Evolutionary conservation across 2,329 filamentous ascomycete species (phyloP), one percentile per base, ranked within the genome.

Genomic region (Lecanoromycetidae sp.): DNA sequence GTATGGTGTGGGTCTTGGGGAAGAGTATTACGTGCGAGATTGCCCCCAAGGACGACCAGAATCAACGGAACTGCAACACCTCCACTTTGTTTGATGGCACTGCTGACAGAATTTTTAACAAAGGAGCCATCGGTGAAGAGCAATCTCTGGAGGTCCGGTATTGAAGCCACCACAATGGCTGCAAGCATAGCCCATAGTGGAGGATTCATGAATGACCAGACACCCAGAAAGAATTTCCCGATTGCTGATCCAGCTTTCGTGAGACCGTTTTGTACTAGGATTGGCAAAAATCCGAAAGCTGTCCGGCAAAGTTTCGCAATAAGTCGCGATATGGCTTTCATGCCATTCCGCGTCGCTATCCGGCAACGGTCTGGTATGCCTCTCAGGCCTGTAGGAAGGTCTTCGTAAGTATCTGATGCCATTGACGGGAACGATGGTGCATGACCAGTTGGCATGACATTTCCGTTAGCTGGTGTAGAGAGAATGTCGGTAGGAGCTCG

Each of bases 201-300:
- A 34, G 91, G 90, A 65, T 96, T 96, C 90, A 98, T 96, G 63
- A 95, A 94, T 39, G 84, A 83, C 84, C 84, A 91, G 10, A 88
- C 62, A 44, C 87, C 87, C 40, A 66, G 66, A 55, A 76, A 65
- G 56, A 85, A 81, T 52, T 62, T 75, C 63, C 56, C 57, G 25
- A 67, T 44, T 34, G 62, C 65, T 26, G 58, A 62, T 36, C 62
- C 66, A 15, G 67, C 53, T 20, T 62, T 66, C 8, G 67, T 63
- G 3, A 80, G 57, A 5, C 60, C 55, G 42, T 66, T 71, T 56
- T 81, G 78, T 0, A 76, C 50, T 15, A 70, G 65, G 4, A 57
- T 53, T 3, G 79, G 79, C 8, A 83, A 66, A 22, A 61, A 55
- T 22, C 65, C 57, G 60, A 76, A 79, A 15, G 65, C 22, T 26